Conservation (phyloP, 805 yeast genomes). For the Candida mattraensis region DNA sequence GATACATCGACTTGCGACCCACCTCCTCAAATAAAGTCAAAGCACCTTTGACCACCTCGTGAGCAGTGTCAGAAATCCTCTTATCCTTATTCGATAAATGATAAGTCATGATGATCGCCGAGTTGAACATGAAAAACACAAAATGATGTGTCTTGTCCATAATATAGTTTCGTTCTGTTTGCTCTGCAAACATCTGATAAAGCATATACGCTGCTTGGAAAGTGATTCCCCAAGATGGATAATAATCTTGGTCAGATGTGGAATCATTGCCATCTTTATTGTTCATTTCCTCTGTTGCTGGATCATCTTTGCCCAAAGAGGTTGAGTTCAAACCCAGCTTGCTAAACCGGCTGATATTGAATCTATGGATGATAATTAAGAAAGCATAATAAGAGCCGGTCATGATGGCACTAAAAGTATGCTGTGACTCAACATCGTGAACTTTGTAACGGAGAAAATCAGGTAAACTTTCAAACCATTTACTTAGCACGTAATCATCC, state of each 20-base stretch:
- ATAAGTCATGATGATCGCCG: conserved; percentile 63
- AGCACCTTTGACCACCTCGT: conserved; percentile 32
- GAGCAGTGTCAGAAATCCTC: conserved; percentile 39
- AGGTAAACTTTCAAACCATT: conserved; percentile 70
- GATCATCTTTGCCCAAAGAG: too few species aligned
- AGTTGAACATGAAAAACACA: conserved; percentile 28
- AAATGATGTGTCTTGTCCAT: conserved; percentile 37
- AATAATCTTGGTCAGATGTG: conserved; percentile 43
- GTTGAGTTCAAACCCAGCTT: too few species aligned
- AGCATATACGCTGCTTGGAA: conserved; percentile 81
- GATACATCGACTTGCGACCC: conserved; percentile 3
- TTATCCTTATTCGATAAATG: conserved; percentile 43
- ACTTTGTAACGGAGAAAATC: conserved; percentile 56
- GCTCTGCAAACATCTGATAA: conserved; percentile 59
- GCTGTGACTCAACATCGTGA: conserved; percentile 36
- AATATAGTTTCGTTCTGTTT: conserved; percentile 41
- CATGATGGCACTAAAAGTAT: conserved; percentile 53
- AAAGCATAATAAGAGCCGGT: conserved; percentile 70
- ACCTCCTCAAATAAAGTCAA: conserved; percentile 11
- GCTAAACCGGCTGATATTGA: conserved; percentile 48
- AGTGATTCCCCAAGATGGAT: conserved; percentile 79
- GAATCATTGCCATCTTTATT: neutral
- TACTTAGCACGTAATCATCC: conserved; percentile 71
- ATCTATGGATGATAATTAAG: conserved; percentile 64
- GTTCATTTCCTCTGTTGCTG: conserved; percentile 39